A percentile compares a stretch with the other conserved stretches of the same genome.
Evolutionary conservation across 495 filamentous ascomycete species (phyloP).

Genomic region (Hypoxylon rickii): DNA sequence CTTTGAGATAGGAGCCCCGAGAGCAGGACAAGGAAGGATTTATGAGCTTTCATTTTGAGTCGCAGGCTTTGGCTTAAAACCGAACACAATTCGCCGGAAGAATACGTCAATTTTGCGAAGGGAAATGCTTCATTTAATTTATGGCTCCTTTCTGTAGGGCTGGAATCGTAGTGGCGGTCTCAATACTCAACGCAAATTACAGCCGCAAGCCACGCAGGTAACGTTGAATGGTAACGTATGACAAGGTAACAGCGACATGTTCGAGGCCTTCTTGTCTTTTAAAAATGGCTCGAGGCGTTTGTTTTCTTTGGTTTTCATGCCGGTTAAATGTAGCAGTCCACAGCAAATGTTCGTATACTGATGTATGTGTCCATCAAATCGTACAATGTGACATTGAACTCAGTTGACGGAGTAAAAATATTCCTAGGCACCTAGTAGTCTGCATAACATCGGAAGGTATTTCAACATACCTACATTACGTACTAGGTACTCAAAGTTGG

Average conservation of each 20-base stretch:
- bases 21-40: neutral
- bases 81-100: too few species aligned
- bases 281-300: constrained; percentile 6
- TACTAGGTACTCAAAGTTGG: too few species aligned
- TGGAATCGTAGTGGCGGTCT: too few species aligned
- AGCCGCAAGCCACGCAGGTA: constrained; percentile 1
- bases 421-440: too few species aligned
- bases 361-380: neutral
- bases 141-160: too few species aligned
- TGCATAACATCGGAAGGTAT: too few species aligned
- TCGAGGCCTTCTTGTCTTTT: constrained; percentile 4
- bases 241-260: neutral
- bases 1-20: constrained; percentile 7
- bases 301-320: constrained; percentile 6
- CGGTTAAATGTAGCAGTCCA: constrained; percentile 8
- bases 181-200: too few species aligned
- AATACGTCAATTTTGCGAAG: too few species aligned
- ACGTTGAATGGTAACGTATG: constrained; percentile 17
- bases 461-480: too few species aligned
- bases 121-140: too few species aligned
- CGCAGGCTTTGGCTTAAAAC: too few species aligned
- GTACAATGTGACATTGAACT: neutral
- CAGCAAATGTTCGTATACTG: neutral
- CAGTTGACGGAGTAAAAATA: neutral
- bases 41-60: constrained; percentile 6